These are phyloP conservation scores for Mycena vulgaris DNA, from an alignment of 768 basidiomycete species.

Conservation along the genomic window DNA sequence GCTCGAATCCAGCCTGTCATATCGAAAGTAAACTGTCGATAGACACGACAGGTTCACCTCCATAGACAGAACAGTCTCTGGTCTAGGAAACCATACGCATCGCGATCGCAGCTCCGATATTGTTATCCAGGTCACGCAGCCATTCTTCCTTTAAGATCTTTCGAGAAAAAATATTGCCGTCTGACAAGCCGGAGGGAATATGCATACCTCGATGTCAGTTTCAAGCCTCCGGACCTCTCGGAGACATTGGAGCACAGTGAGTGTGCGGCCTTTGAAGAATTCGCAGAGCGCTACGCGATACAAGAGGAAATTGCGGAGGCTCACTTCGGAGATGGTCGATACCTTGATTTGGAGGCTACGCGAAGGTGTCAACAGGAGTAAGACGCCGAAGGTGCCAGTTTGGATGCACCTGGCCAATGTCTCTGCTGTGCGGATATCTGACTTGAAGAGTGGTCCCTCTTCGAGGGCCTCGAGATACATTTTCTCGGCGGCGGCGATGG, in stretches of 20 bases:
- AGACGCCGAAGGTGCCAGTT: background rate
- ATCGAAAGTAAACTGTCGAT: too few species aligned
- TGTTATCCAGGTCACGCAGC: background rate
- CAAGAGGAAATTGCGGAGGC: conserved; percentile 1
- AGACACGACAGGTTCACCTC: too few species aligned
- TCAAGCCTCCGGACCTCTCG: background rate
- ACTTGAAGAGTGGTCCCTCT: background rate
- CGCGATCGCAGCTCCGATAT: background rate
- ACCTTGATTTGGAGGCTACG: background rate
- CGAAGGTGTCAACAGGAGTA: background rate
- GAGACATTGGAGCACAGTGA: background rate
- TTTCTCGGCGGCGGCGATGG: background rate
- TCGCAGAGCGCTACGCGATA: background rate
- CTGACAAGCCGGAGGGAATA: too few species aligned
- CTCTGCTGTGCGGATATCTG: background rate
- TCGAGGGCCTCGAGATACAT: background rate
- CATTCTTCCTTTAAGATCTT: background rate
- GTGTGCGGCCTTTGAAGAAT: background rate
- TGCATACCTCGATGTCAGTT: background rate
- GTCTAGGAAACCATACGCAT: background rate
- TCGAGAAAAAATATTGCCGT: too few species aligned
- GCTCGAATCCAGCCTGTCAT: too few species aligned
- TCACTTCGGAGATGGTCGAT: background rate
- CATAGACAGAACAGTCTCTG: too few species aligned
- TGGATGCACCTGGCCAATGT: background rate